Percentiles rank a stretch among this genome's conserved stretches.
phyloP scores from a whole-genome alignment of 2,329 filamentous ascomycete species.

The Calonectria pteridis region DNA sequence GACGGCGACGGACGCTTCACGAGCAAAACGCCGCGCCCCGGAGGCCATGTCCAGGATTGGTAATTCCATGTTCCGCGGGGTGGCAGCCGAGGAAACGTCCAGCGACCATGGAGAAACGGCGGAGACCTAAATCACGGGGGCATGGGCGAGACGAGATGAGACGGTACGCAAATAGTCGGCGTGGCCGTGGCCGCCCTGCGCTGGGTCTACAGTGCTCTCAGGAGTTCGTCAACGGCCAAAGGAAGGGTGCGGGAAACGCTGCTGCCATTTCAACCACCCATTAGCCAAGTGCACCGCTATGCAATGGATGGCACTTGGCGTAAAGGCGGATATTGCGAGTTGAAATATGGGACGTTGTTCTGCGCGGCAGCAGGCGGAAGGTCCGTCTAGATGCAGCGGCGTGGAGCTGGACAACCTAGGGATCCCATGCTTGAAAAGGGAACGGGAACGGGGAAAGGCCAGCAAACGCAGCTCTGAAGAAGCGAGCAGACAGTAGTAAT shows the following conservation, averaged over 20 bases:
- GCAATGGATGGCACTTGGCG: constrained; percentile 26
- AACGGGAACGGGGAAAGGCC: constrained; percentile 16
- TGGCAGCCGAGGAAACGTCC: constrained; percentile 23
- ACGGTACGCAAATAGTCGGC: constrained; percentile 37
- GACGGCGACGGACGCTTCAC: constrained; percentile 16
- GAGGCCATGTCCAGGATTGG: constrained; percentile 29
- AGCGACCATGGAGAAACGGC: constrained; percentile 28
- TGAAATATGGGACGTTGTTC: constrained; percentile 38
- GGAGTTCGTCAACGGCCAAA: constrained; percentile 30
- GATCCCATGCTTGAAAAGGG: constrained; percentile 32
- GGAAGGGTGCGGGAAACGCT: background rate
- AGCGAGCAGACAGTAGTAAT: constrained; percentile 1
- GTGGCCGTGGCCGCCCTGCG: constrained; percentile 26
- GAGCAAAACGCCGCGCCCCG: constrained; percentile 30
- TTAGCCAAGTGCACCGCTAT: constrained; percentile 28
- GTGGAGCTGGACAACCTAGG: constrained; percentile 31
- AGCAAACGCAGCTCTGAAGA: constrained; percentile 21
- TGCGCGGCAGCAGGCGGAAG: constrained; percentile 32
- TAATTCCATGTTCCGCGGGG: constrained; percentile 24
- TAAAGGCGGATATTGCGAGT: constrained; percentile 30
- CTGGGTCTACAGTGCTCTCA: constrained; percentile 1
- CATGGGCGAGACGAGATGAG: constrained; percentile 29
- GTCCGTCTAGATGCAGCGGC: constrained; percentile 41
- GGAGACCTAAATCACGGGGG: constrained; percentile 36
- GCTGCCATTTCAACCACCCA: constrained; percentile 33